Conservation (phyloP, 1,139 yeast species). For the Yamadazyma trypodendri region DNA sequence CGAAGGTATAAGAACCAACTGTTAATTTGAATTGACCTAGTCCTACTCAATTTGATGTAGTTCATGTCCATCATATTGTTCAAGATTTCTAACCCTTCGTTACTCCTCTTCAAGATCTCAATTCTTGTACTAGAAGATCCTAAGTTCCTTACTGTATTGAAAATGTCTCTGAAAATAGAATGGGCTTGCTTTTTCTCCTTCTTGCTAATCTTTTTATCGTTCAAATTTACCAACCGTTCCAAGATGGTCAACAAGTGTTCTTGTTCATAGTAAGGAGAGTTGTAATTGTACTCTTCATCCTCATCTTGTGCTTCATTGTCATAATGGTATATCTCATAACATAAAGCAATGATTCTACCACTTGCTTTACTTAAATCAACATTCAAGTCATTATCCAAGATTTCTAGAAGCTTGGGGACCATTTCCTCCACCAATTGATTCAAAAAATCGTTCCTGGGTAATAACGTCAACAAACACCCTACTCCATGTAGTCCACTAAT, state of each 20-base stretch:
- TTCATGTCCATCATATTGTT: slow-evolving; percentile 37
- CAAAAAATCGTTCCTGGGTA: slow-evolving; percentile 37
- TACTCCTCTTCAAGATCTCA: slow-evolving; percentile 34
- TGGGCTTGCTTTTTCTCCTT: slow-evolving; percentile 62
- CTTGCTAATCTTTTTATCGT: slow-evolving; percentile 57
- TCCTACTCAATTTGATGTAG: slow-evolving; percentile 54
- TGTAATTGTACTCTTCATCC: slow-evolving; percentile 42
- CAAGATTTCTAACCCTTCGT: slow-evolving; percentile 42
- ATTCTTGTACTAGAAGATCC: slow-evolving; percentile 40
- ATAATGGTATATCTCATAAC: slow-evolving; percentile 59
- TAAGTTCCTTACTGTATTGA: slow-evolving; percentile 47
- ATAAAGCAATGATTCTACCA: slow-evolving; percentile 60
- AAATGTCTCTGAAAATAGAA: slow-evolving; percentile 62
- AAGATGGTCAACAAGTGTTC: slow-evolving; percentile 47
- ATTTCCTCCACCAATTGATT: slow-evolving; percentile 43
- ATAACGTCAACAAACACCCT: slow-evolving; percentile 45
- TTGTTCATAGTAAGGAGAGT: slow-evolving; percentile 60
- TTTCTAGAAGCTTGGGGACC: slow-evolving; percentile 36
- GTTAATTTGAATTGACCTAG: slow-evolving; percentile 57
- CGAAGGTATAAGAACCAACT: slow-evolving; percentile 68
- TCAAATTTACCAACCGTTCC: slow-evolving; percentile 47
- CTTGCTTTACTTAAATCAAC: slow-evolving; percentile 50
- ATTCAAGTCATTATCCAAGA: slow-evolving; percentile 43
- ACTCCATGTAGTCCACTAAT: slow-evolving; percentile 49
- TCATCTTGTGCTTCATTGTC: slow-evolving; percentile 32